Base-by-base conservation (phyloP, 169 alveolate genomes). In the Eimeria necatrix region DNA sequence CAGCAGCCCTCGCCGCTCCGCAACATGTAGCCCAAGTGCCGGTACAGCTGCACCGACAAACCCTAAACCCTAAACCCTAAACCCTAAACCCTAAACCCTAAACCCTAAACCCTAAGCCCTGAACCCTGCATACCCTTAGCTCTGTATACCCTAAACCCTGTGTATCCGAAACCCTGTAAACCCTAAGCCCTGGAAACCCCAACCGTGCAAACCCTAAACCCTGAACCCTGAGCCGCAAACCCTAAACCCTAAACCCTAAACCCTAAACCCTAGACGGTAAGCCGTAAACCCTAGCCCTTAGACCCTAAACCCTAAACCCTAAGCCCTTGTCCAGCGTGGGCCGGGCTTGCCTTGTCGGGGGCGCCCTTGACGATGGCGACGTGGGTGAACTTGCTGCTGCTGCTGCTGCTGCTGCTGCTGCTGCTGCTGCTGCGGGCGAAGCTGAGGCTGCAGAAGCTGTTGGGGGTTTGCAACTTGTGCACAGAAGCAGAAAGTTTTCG, bases 301-400 rank as follows among this genome's bases (percentile, higher is more conserved):
- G 0, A 32, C 41, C 41, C 41, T 32, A 9, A 68, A n/a, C 24
- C 46, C 48, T 24, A n/a, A 32, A 22, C 18, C 76, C 76, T 26
- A 61, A 16, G 5, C 73, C 22, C 22, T 26, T 6, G 41, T 4
- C 1, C 32, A 5, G 16, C 7, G 22, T 2, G 4, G 73, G 22
- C 16, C 41, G 41, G 52, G 1, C 94, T 2, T 51, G 97, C 93
- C 83, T 95, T 95, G 71, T 98, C 99, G 2, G 99, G 99, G 4
- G 99, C 99, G 20, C 99, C 99, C 95, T 98, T 98, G 68, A 98
- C 88, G 46, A 98, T 94, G 61, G 99, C 99, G 60, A 98, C 96
- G 87, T 98, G 99, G 46, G 98, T 97, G 93, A 51, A 97, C 10
- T 18, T 59, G 24, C 59, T 32, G 9, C 78, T 94, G n/a, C 49